A percentile compares a stretch with the other conserved stretches of the same genome.
Conservation (phyloP, 306 rosid species). For the Fagus sylvatica region DNA sequence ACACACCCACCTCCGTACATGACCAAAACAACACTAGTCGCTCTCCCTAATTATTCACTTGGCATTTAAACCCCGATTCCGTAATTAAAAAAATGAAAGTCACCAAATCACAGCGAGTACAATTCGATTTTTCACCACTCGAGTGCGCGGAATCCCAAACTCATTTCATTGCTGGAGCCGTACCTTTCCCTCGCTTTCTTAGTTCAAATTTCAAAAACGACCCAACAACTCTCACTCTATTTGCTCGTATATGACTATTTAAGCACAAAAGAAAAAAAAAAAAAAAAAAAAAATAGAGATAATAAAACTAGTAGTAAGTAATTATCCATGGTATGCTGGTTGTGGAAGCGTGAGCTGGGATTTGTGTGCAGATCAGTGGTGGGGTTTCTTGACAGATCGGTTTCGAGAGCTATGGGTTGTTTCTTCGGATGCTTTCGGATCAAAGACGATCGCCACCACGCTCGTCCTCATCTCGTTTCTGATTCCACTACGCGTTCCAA, state of each 20-base stretch:
- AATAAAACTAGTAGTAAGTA: neutral
- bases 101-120: neutral
- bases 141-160: neutral
- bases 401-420: conserved; percentile 77
- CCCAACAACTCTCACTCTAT: conserved; percentile 44
- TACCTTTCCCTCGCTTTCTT: conserved; percentile 69
- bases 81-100: neutral
- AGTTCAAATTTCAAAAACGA: conserved; percentile 75
- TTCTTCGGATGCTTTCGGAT: conserved; percentile 75
- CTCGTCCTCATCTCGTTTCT: conserved; percentile 37
- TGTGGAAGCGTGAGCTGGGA: conserved; percentile 46
- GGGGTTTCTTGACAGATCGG: conserved; percentile 61
- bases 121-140: neutral
- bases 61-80: too few species aligned
- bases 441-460: conserved; percentile 48
- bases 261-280: conserved; percentile 7
- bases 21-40: too few species aligned
- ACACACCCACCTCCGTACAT: too few species aligned
- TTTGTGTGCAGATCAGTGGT: conserved; percentile 44
- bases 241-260: neutral
- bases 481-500: conserved; percentile 30
- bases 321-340: conserved; percentile 57
- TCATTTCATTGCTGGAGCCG: neutral
- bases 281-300: neutral
- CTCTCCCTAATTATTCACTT: too few species aligned